Base-by-base conservation (phyloP, 306 rosid species). In the Biancaea sappan region DNA sequence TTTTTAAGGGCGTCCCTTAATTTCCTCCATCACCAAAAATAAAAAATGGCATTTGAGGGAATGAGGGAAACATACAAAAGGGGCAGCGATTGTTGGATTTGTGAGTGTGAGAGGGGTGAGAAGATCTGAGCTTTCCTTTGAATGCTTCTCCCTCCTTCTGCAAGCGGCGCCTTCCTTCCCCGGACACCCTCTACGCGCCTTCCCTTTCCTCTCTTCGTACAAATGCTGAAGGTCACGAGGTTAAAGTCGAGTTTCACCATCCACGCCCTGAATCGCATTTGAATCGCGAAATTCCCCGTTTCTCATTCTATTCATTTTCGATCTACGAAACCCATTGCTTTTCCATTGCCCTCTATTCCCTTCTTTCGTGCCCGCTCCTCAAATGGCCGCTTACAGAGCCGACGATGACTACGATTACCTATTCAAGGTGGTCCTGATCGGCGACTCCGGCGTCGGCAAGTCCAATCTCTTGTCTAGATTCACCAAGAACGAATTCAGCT, bases 381-480 rank as follows among this genome's bases (percentile, higher is more conserved):
- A 70, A 77, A 91, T 91, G 97, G 90, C 92, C 51, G 89, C 87
- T 31, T 91, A 91, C 69, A 88, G 90, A 75, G 88, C 90, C 34
- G 97, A 91, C 8, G 97, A 91, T 12, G 97, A 91, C 44, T 91
- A 88, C 65, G 97, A 91, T 26, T 88, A 86, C 77, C 74, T 91
- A 59, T 91, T 91, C 88, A 91, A 91, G 88, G 88, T 91, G 63
- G 96, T 91, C 26, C 81, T 91, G 73, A 91, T 91, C 32, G 96
- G 96, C n/a, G 96, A 91, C 72, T 91, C 96, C 6, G 96, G 96
- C 66, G 96, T 91, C 3, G 96, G 96, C 2, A 91, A 91, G 63
- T 88, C 96, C 32, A 91, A 91, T 52, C 92, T 91, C 7, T 79
- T 91, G 79, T 91, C 96, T 63, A 89, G 96, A 67, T 91, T 91